Base-by-base conservation (phyloP, 2,329 filamentous ascomycete genomes). In the Coniochaeta ligniaria region DNA sequence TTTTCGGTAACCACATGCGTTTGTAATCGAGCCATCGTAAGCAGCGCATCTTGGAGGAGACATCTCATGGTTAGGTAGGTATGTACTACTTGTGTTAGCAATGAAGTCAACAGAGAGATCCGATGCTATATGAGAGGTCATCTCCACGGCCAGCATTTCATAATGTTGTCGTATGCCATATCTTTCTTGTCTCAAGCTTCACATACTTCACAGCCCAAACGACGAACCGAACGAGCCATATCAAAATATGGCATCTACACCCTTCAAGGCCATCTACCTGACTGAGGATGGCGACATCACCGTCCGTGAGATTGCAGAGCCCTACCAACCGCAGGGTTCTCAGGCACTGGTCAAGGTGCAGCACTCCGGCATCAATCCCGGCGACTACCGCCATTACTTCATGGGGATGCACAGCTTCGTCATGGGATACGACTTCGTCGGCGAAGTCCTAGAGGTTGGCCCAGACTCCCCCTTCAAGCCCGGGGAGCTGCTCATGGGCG, bases 341-440 rank as follows among this genome's bases (percentile, higher is more conserved):
- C 65, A 67, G 35, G 55, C 61, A 14, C 63, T 65, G 8, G 58
- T 69, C 24, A 26, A 31, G 12, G 63, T 66, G 16, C 14, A 52
- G 9, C 67, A 65, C 59, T 65, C 61, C 6, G 66, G 57, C 57
- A 64, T 69, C 62, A 66, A 66, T 54, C 67, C 67, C 12, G 67
- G 63, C 20, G 65, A 68, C 62, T n/a, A 63, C 33, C 59, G 63
- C 2, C 65, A 68, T 58, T 64, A 54, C 59, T 58, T 63, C 60
- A 61, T 67, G 58, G 65, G 64, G n/a, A 20, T 58, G 38, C 56
- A 67, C 62, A 66, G 65, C 14, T 64, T 60, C 55, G 59, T 68
- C 24, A 60, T 63, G 24, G 66, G 65, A 17, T 67, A 67, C 61
- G 66, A 68, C 41, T 66, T 62, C 57, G 47, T 64, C 35, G 65